Base-by-base conservation (phyloP, 306 rosid species). In the Herpetospermum pedunculosum region DNA sequence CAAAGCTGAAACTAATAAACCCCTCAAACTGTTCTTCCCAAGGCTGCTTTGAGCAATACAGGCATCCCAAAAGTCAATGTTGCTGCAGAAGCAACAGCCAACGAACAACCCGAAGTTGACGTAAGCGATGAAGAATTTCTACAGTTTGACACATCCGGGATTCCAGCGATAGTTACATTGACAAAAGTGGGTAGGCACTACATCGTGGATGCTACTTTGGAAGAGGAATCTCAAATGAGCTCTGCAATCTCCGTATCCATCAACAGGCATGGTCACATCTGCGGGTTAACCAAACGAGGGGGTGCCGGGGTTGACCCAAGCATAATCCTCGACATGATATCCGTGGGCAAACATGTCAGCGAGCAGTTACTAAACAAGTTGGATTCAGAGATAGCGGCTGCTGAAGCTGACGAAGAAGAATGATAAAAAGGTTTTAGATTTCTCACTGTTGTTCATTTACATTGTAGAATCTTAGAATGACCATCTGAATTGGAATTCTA, bases 191-290 rank as follows among this genome's bases (percentile, higher is more conserved):
- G 97, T 21, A 86, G 75, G 77, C 93, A 93, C 83, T 93, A 90
- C 75, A 85, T 93, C 48, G 96, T 87, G 48, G 97, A 93, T 76
- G 92, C 97, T 47, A 88, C 96, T 6, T 71, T 84, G 48, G 97
- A 90, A 83, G 98, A 93, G 83, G 98, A 93, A 69, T 87, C 96
- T 43, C 94, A 93, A 74, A 90, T 90, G 97, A 90, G 76, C 90
- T 89, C 90, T 1, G 96, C 96, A 14, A 81, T 93, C 47, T 93
- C 98, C 5, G 80, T 90, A 52, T 89, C 97, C 19, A 74, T 90
- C 37, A 89, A 89, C 11, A 83, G 86, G 80, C 77, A 85, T 52
- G 92, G 96, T 38, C 85, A 82, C 76, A 77, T 93, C 2, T 93
- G 92, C 26, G 96, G 98, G 34, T 47, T 93, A 77, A 85, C 87